Conservation (phyloP, 192 early-diverging fungal species). For the Entomortierella beljakovae region DNA sequence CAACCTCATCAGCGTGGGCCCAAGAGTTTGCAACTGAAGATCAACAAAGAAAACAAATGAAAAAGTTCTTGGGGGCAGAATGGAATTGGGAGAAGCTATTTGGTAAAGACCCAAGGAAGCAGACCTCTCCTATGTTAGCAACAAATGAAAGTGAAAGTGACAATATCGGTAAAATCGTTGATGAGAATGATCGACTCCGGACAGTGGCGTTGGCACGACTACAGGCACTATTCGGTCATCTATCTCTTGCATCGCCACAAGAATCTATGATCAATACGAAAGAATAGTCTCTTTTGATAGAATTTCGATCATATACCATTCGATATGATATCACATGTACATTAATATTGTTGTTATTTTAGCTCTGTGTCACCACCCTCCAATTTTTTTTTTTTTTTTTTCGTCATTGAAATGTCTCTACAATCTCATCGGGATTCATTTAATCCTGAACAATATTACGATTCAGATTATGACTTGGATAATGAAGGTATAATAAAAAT, state of each 20-base stretch:
- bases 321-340: no score
- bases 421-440: no score
- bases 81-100: slow-evolving; percentile 53
- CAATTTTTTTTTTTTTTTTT: no score
- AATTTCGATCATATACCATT: no score
- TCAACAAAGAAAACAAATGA: background rate
- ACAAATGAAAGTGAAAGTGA: background rate
- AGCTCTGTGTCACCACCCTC: no score
- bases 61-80: slow-evolving; percentile 25
- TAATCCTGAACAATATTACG: no score
- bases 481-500: no score
- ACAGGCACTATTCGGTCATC: slow-evolving; percentile 42
- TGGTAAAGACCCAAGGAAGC: slow-evolving; percentile 40
- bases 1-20: slow-evolving; percentile 3
- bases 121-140: slow-evolving; percentile 1
- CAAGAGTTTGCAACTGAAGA: slow-evolving; percentile 17
- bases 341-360: no score
- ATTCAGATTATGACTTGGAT: no score
- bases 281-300: no score
- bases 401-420: no score
- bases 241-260: slow-evolving; percentile 20
- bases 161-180: background rate
- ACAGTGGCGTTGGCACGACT: slow-evolving; percentile 38
- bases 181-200: slow-evolving; percentile 31
- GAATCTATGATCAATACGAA: no score